Evolutionary conservation across 2,329 filamentous ascomycete genomes (phyloP), one percentile per base, ranked within the genome.

Genomic region (Ustulina deusta): DNA sequence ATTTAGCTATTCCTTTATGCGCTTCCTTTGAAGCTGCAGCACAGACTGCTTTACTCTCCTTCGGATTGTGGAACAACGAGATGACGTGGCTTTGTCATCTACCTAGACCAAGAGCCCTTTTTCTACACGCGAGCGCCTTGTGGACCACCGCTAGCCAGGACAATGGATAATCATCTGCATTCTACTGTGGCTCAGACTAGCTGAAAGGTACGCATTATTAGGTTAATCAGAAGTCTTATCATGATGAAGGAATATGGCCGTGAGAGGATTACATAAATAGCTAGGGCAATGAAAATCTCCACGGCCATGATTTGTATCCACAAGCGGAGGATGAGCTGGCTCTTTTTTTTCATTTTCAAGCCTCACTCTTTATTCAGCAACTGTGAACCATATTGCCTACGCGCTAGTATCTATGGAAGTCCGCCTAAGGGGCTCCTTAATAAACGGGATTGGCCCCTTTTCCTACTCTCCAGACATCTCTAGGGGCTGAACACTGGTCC

Each of bases 341-440:
- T n/a, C n/a, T n/a, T n/a, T 55, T 22, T 55, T 13, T 42, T n/a
- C 15, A 46, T 58, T 46, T 58, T 46, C n/a, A 46, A 58, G 40
- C n/a, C 10, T 58, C 20, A 46, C 20, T 46, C 20, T 46, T 3
- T 20, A 60, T 60, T 27, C 17, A 60, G 20, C 3, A 38, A 60
- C 22, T n/a, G n/a, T 60, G n/a, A 49, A 38, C 27, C 25, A 60
- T 60, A 15, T 48, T 49, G 32, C 29, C 25, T 49, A 60, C 40
- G 44, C 29, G 56, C 44, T 60, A 60, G n/a, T 60, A 60, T 49
- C 7, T 27, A 60, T 60, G 9, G 6, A 60, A 49, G 44, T 60
- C 4, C 27, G 42, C 56, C 32, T 60, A 34, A 48, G 10, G 29
- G 29, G 56, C 44, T 49, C 11, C 22, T 60, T 38, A 48, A 48